These are phyloP conservation scores for Usnea hakonensis DNA, from an alignment of 495 filamentous ascomycete species.

Conservation along the genomic window DNA sequence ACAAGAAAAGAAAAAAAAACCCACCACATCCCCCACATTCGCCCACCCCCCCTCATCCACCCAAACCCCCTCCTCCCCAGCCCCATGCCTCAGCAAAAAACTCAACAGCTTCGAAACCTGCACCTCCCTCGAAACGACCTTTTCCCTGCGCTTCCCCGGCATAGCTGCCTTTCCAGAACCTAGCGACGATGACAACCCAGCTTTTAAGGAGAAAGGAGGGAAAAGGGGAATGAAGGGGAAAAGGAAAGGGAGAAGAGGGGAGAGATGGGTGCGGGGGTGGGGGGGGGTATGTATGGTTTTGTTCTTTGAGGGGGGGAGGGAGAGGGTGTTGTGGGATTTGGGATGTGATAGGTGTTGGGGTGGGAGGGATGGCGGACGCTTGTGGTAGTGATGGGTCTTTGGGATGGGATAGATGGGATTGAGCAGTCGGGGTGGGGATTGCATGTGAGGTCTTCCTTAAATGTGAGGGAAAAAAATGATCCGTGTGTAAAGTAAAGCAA, in stretches of 20 bases:
- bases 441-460: not conserved
- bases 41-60: conserved; percentile 76
- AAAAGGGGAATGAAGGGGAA: not conserved
- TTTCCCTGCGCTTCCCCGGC: conserved; percentile 12
- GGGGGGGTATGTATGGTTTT: no score
- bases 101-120: conserved; percentile 74
- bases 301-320: no score
- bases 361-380: not conserved
- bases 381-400: not conserved
- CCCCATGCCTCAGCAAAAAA: conserved; percentile 74
- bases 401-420: not conserved
- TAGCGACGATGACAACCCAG: no score
- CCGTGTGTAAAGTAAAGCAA: not conserved
- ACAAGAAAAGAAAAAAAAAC: conserved; percentile 26
- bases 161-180: not conserved
- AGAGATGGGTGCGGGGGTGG: no score
- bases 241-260: not conserved
- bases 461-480: no score
- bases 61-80: conserved; percentile 65
- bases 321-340: not conserved
- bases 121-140: conserved; percentile 40
- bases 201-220: not conserved
- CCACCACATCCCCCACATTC: conserved; percentile 67
- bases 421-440: not conserved
- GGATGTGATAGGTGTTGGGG: not conserved